These are phyloP conservation scores for Cryphonectria naterciae DNA, from an alignment of 2,329 filamentous ascomycete species.

Conservation along the genomic window DNA sequence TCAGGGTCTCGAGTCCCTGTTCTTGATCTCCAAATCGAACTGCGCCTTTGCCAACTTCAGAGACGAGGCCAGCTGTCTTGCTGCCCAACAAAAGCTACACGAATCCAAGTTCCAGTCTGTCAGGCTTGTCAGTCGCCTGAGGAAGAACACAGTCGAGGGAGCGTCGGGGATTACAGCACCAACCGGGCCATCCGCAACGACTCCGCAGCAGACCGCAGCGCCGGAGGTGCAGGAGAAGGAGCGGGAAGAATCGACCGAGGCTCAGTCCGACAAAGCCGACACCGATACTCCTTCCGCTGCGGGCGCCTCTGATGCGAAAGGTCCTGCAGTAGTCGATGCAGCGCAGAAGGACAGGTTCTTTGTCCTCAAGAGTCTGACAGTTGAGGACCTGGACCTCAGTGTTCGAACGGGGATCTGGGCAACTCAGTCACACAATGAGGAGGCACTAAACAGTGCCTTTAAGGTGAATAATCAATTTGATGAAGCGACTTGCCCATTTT, in stretches of 20 bases:
- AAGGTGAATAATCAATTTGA: constrained; percentile 54
- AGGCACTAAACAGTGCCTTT: constrained; percentile 80
- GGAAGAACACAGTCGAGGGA: constrained; percentile 58
- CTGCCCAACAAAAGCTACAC: constrained; percentile 82
- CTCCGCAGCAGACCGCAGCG: constrained; percentile 29
- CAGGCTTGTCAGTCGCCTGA: constrained; percentile 80
- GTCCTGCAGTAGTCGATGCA: constrained; percentile 29
- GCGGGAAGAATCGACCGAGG: constrained; percentile 20
- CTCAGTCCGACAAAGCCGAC: constrained; percentile 15
- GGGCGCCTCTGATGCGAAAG: constrained; percentile 12
- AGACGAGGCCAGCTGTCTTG: constrained; percentile 73
- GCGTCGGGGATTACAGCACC: constrained; percentile 54
- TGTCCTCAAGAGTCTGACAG: constrained; percentile 87
- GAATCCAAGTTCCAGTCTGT: constrained; percentile 89
- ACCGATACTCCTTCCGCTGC: constrained; percentile 9
- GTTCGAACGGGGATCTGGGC: constrained; percentile 90
- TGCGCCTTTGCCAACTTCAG: constrained; percentile 97
- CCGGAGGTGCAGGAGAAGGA: constrained; percentile 20
- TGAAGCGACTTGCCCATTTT: constrained; percentile 34
- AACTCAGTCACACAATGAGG: constrained; percentile 91
- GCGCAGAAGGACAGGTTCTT: constrained; percentile 76
- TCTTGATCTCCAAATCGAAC: constrained; percentile 95
- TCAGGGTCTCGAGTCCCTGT: constrained; percentile 81
- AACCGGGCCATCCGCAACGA: constrained; percentile 55
- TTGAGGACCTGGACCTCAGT: constrained; percentile 88